These are phyloP conservation scores for Hygrocybe coccinea DNA, from an alignment of 768 basidiomycete genomes.

Conservation along the genomic window DNA sequence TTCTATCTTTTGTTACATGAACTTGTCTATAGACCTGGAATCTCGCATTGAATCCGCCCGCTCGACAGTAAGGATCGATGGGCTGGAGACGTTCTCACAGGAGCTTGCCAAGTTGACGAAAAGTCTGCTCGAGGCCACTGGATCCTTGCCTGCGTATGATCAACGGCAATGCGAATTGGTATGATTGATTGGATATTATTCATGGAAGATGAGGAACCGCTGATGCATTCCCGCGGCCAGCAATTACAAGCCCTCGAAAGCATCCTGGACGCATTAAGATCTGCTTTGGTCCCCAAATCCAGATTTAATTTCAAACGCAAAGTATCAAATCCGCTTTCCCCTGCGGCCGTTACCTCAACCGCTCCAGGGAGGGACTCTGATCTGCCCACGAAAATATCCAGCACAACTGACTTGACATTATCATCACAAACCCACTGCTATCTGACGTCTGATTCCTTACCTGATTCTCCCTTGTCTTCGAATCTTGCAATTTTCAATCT, in stretches of 20 bases:
- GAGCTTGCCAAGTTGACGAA: conserved; percentile 59
- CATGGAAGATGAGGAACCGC: no score
- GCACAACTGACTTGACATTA: conserved; percentile 37
- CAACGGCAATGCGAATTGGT: conserved; percentile 69
- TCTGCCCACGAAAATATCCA: neutral
- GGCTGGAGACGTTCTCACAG: conserved; percentile 40
- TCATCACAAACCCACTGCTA: conserved; percentile 43
- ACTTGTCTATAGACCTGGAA: conserved; percentile 41
- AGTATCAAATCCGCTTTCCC: conserved; percentile 11
- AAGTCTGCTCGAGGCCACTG: conserved; percentile 57
- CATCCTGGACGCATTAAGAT: conserved; percentile 47
- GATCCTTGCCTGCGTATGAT: conserved; percentile 65
- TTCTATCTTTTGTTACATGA: conserved; percentile 2
- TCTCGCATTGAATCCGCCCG: conserved; percentile 42
- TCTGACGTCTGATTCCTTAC: conserved; percentile 37
- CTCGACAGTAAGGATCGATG: conserved; percentile 24
- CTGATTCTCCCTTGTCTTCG: conserved; percentile 32
- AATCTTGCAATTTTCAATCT: conserved; percentile 67
- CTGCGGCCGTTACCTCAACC: conserved; percentile 5
- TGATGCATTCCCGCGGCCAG: conserved; percentile 39
- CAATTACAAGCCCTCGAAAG: conserved; percentile 62
- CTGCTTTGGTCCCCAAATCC: conserved; percentile 42
- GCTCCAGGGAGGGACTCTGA: neutral
- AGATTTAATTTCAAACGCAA: conserved; percentile 66
- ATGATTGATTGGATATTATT: no score